Percentiles rank a stretch among this genome's conserved stretches.
Conservation (phyloP, 352 stramenopile genomes). For the Pythium pyrilobum region DNA sequence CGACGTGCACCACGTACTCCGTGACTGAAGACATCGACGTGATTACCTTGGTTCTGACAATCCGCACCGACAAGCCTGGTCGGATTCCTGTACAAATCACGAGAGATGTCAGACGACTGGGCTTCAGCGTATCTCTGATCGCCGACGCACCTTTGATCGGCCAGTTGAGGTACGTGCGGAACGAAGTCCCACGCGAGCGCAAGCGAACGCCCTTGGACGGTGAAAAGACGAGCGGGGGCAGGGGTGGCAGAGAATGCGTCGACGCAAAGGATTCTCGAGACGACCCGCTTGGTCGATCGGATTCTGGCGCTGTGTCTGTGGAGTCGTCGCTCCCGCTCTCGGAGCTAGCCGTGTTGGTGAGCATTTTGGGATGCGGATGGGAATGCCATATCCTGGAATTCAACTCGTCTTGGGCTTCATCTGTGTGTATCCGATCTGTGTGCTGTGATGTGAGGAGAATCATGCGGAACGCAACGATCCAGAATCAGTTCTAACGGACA, state of each 20-base stretch:
- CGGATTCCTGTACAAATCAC: constrained; percentile 30
- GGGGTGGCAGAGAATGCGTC: constrained; percentile 35
- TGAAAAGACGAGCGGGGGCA: constrained; percentile 52
- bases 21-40: constrained; percentile 51
- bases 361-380: background rate
- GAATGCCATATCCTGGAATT: background rate
- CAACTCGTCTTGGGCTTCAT: background rate
- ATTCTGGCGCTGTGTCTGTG: constrained; percentile 4
- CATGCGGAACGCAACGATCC: background rate
- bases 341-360: background rate
- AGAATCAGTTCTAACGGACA: background rate
- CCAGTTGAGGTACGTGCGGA: constrained; percentile 55
- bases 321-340: background rate
- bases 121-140: no score
- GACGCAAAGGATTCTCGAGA: constrained; percentile 16
- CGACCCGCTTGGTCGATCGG: background rate
- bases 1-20: constrained; percentile 72
- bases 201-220: constrained; percentile 32
- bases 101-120: background rate
- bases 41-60: constrained; percentile 58
- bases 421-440: constrained; percentile 6
- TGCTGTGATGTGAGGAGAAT: constrained; percentile 8
- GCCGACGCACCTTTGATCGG: background rate
- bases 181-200: constrained; percentile 33
- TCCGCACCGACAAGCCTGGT: constrained; percentile 61